Conservation (phyloP, 169 alveolate genomes). For the Miamiensis avidus region DNA sequence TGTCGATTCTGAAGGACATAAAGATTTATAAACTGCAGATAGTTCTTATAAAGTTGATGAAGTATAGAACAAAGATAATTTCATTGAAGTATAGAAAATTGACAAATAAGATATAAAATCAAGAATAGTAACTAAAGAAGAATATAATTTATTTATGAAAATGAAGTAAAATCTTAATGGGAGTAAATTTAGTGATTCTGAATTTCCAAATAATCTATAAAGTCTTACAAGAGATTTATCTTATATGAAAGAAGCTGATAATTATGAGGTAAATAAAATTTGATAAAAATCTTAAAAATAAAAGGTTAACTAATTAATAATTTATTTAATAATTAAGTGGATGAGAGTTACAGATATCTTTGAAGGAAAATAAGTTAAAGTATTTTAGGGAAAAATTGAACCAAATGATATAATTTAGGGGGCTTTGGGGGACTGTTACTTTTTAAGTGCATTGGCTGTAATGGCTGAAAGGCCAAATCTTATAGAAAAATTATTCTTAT, state of each 20-base stretch:
- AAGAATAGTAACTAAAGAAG: background rate
- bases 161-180: background rate
- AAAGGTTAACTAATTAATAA: no score
- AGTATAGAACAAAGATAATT: no score
- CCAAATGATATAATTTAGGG: conserved; percentile 74
- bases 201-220: background rate
- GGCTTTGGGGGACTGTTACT: conserved; percentile 80
- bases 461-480: conserved; percentile 69
- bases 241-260: background rate
- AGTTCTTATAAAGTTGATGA: no score
- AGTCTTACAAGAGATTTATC: background rate
- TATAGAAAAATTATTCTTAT: conserved; percentile 54
- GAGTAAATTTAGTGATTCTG: background rate
- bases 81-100: no score
- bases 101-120: background rate
- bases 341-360: conserved; percentile 20
- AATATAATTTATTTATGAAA: no score
- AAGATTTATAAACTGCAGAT: no score
- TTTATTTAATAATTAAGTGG: conserved; percentile 7
- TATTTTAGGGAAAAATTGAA: conserved; percentile 28
- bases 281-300: background rate
- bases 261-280: background rate
- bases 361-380: background rate
- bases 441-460: conserved; percentile 70
- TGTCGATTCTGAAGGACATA: no score